These are phyloP conservation scores for Aphanomyces invadans DNA, from an alignment of 352 stramenopile genomes.

Conservation along the genomic window DNA sequence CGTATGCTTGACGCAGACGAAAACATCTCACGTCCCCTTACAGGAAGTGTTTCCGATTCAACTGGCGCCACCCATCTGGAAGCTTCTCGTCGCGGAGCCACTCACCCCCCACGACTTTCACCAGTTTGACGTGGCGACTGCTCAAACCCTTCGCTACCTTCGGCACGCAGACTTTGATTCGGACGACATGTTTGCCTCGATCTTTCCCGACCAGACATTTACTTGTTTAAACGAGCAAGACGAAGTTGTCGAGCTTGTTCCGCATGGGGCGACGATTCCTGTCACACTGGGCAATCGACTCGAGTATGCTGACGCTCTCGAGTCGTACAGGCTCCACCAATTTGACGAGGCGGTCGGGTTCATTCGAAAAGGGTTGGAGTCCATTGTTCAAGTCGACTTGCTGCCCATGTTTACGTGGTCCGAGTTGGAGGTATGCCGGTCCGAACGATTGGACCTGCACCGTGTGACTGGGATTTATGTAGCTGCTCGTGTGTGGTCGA, in stretches of 20 bases:
- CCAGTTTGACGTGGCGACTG: constrained; percentile 15
- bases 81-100: constrained; percentile 12
- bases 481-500: constrained; percentile 22
- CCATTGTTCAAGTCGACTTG: constrained; percentile 20
- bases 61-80: constrained; percentile 17
- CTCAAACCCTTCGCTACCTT: constrained; percentile 9
- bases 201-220: constrained; percentile 21
- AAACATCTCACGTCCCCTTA: background rate
- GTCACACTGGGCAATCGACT: constrained; percentile 2
- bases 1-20: background rate
- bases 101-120: background rate
- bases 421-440: constrained; percentile 19
- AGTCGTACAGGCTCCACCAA: constrained; percentile 13
- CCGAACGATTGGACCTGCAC: background rate
- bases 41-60: constrained; percentile 20
- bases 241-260: constrained; percentile 12
- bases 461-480: background rate
- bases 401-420: constrained; percentile 22
- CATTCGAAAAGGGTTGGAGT: background rate
- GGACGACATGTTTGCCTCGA: constrained; percentile 13
- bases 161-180: constrained; percentile 4
- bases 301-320: constrained; percentile 15
- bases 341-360: constrained; percentile 21
- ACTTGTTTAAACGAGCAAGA: constrained; percentile 16
- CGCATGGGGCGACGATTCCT: background rate